phyloP scores from a whole-genome alignment of 1,284 basidiomycete species.

The Malassezia globosa region DNA sequence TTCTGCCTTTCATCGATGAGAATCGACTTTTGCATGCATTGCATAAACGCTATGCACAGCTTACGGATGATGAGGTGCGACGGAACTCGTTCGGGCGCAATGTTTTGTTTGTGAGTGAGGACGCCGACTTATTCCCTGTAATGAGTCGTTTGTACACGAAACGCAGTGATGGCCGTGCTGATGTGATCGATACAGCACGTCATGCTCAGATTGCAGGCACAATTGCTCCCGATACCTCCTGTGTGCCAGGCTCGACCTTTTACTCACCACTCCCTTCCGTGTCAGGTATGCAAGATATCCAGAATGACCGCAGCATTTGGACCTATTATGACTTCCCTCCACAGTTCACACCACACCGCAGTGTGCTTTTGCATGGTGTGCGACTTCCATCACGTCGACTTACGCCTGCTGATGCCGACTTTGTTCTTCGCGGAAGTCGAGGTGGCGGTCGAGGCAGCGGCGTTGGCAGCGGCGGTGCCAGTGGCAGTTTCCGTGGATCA shows the following conservation, averaged over 20 bases:
- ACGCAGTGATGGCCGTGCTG: constrained; percentile 52
- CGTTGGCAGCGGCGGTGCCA: constrained; percentile 21
- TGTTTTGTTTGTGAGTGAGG: constrained; percentile 72
- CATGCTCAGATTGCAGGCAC: constrained; percentile 71
- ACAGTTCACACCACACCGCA: constrained; percentile 72
- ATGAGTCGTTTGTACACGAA: constrained; percentile 79
- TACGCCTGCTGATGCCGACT: constrained; percentile 63
- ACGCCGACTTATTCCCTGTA: constrained; percentile 71
- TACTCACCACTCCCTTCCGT: constrained; percentile 57
- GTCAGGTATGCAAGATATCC: constrained; percentile 57
- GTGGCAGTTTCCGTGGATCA: no score
- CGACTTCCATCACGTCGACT: constrained; percentile 58
- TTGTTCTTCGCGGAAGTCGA: constrained; percentile 50
- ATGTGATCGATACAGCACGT: constrained; percentile 58
- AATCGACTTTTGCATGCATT: constrained; percentile 62
- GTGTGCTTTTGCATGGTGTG: constrained; percentile 67
- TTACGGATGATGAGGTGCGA: constrained; percentile 69
- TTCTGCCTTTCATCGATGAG: constrained; percentile 91
- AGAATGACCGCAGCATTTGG: constrained; percentile 73
- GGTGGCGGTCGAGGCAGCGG: constrained; percentile 26
- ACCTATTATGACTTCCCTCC: constrained; percentile 80
- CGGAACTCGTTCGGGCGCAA: constrained; percentile 79
- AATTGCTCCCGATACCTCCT: constrained; percentile 71
- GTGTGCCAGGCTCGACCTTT: constrained; percentile 81
- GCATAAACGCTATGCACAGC: constrained; percentile 59